Base-by-base conservation (phyloP, 2,329 filamentous ascomycete species). In the Diaporthe velutina region DNA sequence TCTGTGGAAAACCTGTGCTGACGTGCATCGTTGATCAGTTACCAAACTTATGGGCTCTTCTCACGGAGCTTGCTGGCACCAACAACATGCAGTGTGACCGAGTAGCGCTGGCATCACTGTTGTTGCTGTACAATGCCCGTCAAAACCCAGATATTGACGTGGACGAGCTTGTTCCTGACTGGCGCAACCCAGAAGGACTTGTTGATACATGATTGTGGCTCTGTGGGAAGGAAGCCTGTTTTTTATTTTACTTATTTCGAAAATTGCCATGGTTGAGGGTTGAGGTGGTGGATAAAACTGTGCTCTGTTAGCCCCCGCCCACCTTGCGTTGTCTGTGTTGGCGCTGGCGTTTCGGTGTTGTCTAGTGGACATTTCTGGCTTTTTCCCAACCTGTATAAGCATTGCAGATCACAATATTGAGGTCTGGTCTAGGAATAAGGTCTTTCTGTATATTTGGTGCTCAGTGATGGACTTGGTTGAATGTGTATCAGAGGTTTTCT, bases 31-130 rank as follows among this genome's bases (percentile, higher is more conserved):
- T 42, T 40, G 9, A 22, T 1, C 38, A 64, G 58, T 64, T 64
- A 17, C 58, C 58, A 45, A 64, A 64, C 10, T 40, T 64, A 38
- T 64, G 58, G 58, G 58, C 58, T 17, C 58, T 64, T 7, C 58
- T 64, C 40, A 64, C 58, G 25, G 58, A 64, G 19, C 58, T 64
- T 22, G 58, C 58, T n/a, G 58, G 58, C n/a, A 64, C 58, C 38
- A 45, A 64, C 58, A 64, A 64, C 25, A 64, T 64, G 58, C 58
- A 64, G 6, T 64, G 58, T 42, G 58, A 64, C 25, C 10, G 58
- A 40, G 58, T 64, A 17, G 58, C 58, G 17, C 38, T 64, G 17
- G 58, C 58, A 45, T 64, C 58, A 8, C 17, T 64, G 15, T 45
- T 64, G 25, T 10, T 64, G 25, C 38, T 64, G 17, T 45, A 64